phyloP scores from a whole-genome alignment of 2,329 filamentous ascomycete species.

The Stemphylium vesicarium region DNA sequence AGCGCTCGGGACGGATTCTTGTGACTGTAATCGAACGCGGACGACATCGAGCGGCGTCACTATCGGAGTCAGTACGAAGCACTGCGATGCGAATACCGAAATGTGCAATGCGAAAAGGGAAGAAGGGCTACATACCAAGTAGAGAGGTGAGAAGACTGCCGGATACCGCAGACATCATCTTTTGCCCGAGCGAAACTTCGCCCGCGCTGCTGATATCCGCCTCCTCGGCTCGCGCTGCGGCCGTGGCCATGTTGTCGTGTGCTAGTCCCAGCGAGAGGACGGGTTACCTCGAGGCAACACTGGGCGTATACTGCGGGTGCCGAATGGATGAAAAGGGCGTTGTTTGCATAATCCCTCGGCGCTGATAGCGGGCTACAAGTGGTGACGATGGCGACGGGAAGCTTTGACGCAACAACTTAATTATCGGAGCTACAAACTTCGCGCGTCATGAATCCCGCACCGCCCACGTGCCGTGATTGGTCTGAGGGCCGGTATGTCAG shows the following conservation, averaged over 20 bases:
- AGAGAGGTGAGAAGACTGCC: conserved; percentile 90
- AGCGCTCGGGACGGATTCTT: conserved; percentile 61
- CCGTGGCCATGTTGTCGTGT: conserved; percentile 37
- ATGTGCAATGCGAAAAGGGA: not conserved
- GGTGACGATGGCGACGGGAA: conserved; percentile 32
- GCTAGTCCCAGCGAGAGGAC: conserved; percentile 3
- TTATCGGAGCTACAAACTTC: conserved; percentile 17
- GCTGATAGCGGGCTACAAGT: conserved; percentile 14
- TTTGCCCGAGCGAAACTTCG: conserved; percentile 82
- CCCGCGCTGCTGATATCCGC: conserved; percentile 52
- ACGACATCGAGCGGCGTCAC: conserved; percentile 97
- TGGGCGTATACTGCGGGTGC: conserved; percentile 31
- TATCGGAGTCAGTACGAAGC: conserved; percentile 13
- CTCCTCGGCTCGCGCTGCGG: conserved; percentile 47
- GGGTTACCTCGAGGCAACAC: conserved; percentile 42
- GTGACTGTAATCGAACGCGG: conserved; percentile 90
- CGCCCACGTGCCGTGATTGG: conserved; percentile 12
- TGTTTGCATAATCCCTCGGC: conserved; percentile 37
- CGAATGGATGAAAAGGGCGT: conserved; percentile 29
- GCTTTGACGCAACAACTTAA: conserved; percentile 21
- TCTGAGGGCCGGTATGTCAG: not conserved
- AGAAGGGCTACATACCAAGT: conserved; percentile 50
- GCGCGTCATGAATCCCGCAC: conserved; percentile 17
- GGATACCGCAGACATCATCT: conserved; percentile 92
- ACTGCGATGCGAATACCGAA: not conserved